Percentiles rank a stretch among this genome's conserved stretches.
These are phyloP conservation scores for Aspergillus biplanus DNA, from an alignment of 495 filamentous ascomycete genomes.

Conservation along the genomic window DNA sequence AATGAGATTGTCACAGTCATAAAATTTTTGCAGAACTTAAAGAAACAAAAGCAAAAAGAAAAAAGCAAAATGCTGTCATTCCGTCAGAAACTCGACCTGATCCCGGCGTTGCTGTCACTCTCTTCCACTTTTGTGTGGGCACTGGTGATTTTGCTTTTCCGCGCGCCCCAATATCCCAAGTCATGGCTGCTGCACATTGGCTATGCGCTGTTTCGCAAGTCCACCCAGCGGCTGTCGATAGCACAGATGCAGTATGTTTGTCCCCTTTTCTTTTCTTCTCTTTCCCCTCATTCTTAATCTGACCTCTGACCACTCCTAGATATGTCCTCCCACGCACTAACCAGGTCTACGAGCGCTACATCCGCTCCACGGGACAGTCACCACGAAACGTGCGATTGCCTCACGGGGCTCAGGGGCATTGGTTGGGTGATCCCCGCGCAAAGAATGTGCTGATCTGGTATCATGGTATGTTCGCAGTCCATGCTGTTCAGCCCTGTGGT, in stretches of 20 bases:
- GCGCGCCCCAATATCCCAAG: constrained; percentile 39
- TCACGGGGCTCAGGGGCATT: constrained; percentile 59
- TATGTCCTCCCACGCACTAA: constrained; percentile 44
- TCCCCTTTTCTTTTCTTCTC: background rate
- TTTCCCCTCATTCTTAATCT: background rate
- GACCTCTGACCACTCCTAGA: constrained; percentile 15
- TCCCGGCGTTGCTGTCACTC: constrained; percentile 39
- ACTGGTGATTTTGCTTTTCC: constrained; percentile 37
- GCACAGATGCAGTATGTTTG: constrained; percentile 39
- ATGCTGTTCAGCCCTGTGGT: background rate
- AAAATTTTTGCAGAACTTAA: background rate
- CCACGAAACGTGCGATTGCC: constrained; percentile 53
- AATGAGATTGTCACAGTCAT: too few species aligned
- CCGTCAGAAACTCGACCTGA: constrained; percentile 40
- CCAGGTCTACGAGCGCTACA: constrained; percentile 50
- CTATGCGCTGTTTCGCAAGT: constrained; percentile 44
- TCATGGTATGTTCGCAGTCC: constrained; percentile 48
- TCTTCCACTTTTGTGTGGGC: constrained; percentile 35
- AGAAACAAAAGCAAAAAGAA: background rate
- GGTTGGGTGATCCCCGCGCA: constrained; percentile 58
- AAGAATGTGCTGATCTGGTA: constrained; percentile 62
- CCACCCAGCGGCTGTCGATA: constrained; percentile 34
- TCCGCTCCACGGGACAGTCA: constrained; percentile 44
- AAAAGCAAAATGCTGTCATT: constrained; percentile 25
- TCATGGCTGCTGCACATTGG: constrained; percentile 41